Percentiles rank a stretch among this genome's conserved stretches.
phyloP scores from a whole-genome alignment of 805 yeast species.

The Metschnikowia gelsemii region DNA sequence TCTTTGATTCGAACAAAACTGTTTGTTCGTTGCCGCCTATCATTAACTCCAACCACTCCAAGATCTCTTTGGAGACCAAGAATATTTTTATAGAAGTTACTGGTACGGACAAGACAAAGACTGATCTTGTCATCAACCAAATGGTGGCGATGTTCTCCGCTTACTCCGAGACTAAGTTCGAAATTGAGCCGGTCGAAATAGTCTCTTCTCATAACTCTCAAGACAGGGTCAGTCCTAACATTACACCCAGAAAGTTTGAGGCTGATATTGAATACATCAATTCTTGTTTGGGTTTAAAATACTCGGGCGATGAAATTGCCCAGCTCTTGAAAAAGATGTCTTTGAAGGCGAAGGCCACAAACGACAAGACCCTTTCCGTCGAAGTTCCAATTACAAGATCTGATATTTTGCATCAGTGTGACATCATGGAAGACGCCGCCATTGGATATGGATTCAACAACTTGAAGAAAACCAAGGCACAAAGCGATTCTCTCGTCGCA shows the following conservation, averaged over 20 bases:
- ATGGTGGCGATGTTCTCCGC: conserved; percentile 94
- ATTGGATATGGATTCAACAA: conserved; percentile 94
- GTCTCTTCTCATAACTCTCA: conserved; percentile 78
- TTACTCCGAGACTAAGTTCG: conserved; percentile 77
- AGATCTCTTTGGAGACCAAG: conserved; percentile 78
- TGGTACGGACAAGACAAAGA: conserved; percentile 93
- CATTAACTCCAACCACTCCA: conserved; percentile 88
- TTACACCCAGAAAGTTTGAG: conserved; percentile 62
- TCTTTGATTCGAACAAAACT: conserved; percentile 69
- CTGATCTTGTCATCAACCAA: conserved; percentile 88
- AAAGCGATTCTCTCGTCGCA: conserved; percentile 77
- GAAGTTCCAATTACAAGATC: conserved; percentile 91
- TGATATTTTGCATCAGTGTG: conserved; percentile 95
- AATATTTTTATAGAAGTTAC: conserved; percentile 92
- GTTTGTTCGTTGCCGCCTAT: conserved; percentile 96
- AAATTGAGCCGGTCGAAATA: conserved; percentile 86
- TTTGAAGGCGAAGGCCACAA: conserved; percentile 55
- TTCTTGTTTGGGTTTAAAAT: conserved; percentile 84
- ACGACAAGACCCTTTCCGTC: conserved; percentile 57
- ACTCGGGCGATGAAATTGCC: conserved; percentile 65
- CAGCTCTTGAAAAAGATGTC: conserved; percentile 78
- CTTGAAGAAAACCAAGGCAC: conserved; percentile 73
- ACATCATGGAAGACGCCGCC: conserved; percentile 98
- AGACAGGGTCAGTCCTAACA: conserved; percentile 72
- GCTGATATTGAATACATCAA: conserved; percentile 86